Evolutionary conservation across 1,139 yeast species (phyloP).

Genomic region (Tardiomyces depauwii): DNA sequence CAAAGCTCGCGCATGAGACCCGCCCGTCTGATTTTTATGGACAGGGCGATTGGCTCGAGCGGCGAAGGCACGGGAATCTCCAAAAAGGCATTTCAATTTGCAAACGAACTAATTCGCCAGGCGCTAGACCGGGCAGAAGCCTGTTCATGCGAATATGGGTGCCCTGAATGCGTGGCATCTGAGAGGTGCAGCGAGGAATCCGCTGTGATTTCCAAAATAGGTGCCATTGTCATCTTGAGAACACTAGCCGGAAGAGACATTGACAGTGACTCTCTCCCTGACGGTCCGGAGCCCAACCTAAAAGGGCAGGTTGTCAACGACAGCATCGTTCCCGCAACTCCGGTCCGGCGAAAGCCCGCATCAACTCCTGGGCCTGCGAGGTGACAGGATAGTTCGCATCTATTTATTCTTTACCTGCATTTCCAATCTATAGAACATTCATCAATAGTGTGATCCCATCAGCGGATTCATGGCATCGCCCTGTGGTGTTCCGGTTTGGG

Average conservation of each 20-base stretch:
- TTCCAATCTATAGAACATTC: neutral
- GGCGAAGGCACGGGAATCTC: constrained; percentile 68
- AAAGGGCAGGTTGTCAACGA: constrained; percentile 49
- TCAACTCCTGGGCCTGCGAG: neutral
- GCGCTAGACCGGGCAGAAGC: constrained; percentile 47
- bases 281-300: constrained; percentile 82
- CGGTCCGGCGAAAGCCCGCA: neutral
- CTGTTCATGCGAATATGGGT: constrained; percentile 80
- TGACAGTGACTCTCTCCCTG: constrained; percentile 43
- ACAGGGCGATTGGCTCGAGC: constrained; percentile 56
- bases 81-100: constrained; percentile 65
- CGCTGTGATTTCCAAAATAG: constrained; percentile 77
- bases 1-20: constrained; percentile 67
- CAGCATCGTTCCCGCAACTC: constrained; percentile 39
- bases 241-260: constrained; percentile 33
- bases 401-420: neutral
- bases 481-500: neutral
- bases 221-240: constrained; percentile 60
- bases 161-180: constrained; percentile 79
- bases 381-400: too few species aligned
- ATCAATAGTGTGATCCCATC: neutral
- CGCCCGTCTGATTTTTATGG: constrained; percentile 74
- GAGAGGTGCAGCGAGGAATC: constrained; percentile 71
- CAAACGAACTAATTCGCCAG: constrained; percentile 50
- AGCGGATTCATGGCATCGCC: neutral